A percentile compares a stretch with the other conserved stretches of the same genome.
Evolutionary conservation across 2,329 filamentous ascomycete genomes (phyloP).

Genomic region (Penicillium sp.): DNA sequence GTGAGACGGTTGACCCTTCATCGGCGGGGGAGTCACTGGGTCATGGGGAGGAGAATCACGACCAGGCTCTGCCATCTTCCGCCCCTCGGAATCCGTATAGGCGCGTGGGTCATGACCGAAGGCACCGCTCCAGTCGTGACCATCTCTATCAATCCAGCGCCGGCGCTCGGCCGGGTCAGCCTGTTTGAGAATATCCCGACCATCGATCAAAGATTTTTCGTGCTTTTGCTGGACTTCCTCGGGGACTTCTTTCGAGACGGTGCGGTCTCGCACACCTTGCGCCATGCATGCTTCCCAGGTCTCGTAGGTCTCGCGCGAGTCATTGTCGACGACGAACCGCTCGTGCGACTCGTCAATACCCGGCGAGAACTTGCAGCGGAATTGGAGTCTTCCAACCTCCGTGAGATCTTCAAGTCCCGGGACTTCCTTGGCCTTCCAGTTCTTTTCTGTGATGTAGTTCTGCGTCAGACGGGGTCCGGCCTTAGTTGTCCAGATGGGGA

Average conservation of each 20-base stretch:
- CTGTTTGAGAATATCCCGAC: constrained; percentile 77
- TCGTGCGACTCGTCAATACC: constrained; percentile 88
- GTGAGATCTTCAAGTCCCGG: constrained; percentile 76
- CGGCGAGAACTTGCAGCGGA: constrained; percentile 81
- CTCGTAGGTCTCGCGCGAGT: constrained; percentile 90
- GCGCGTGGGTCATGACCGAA: constrained; percentile 77
- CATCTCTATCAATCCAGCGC: constrained; percentile 78
- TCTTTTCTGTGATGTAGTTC: constrained; percentile 86
- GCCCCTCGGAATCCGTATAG: constrained; percentile 58
- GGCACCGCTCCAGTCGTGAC: constrained; percentile 83
- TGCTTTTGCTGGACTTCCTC: constrained; percentile 75
- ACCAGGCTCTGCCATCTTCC: constrained; percentile 62
- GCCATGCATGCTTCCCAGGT: constrained; percentile 90
- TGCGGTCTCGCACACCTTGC: constrained; percentile 77
- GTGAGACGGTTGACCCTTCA: constrained; percentile 19
- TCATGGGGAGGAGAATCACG: constrained; percentile 57
- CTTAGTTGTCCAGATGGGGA: constrained; percentile 89
- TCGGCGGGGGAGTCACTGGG: constrained; percentile 53
- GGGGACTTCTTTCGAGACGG: constrained; percentile 75
- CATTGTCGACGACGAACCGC: constrained; percentile 81
- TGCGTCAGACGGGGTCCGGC: constrained; percentile 78
- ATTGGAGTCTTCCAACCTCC: constrained; percentile 79
- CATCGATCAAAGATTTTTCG: constrained; percentile 76
- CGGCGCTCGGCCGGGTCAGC: constrained; percentile 68
- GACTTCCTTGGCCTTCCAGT: constrained; percentile 63